Conservation (phyloP, 2,329 filamentous ascomycete genomes). For the Periconia sp. region DNA sequence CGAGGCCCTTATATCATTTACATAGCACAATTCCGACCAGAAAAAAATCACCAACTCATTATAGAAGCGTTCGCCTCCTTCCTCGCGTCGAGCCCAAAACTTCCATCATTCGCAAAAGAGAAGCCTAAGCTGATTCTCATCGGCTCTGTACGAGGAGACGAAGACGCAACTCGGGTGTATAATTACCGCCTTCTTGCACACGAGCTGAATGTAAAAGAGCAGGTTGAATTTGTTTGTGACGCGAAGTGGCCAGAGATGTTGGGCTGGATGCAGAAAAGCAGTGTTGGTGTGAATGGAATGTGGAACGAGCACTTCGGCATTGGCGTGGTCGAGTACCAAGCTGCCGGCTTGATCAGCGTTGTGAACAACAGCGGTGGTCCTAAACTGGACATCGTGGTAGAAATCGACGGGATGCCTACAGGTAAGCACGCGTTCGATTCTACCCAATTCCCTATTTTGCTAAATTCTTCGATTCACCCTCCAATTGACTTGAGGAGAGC, state of each 20-base stretch:
- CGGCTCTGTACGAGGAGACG: slow-evolving; percentile 85
- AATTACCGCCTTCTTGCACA: slow-evolving; percentile 82
- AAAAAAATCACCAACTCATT: slow-evolving; percentile 93
- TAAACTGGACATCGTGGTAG: slow-evolving; percentile 87
- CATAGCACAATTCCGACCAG: slow-evolving; percentile 95
- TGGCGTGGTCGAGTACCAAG: slow-evolving; percentile 96
- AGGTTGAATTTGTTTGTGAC: slow-evolving; percentile 85
- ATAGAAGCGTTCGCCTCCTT: slow-evolving; percentile 82
- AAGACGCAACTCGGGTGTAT: slow-evolving; percentile 82
- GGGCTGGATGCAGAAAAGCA: slow-evolving; percentile 73
- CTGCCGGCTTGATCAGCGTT: slow-evolving; percentile 87
- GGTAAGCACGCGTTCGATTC: slow-evolving; percentile 51
- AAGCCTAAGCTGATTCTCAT: slow-evolving; percentile 76
- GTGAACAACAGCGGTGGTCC: slow-evolving; percentile 93
- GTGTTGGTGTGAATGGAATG: slow-evolving; percentile 94
- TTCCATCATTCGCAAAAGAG: slow-evolving; percentile 48
- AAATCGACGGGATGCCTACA: slow-evolving; percentile 75
- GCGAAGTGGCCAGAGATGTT: slow-evolving; percentile 87
- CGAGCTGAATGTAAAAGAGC: slow-evolving; percentile 77
- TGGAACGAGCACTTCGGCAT: slow-evolving; percentile 99
- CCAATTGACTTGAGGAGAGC: no score
- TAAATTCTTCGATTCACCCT: neutral
- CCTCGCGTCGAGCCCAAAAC: slow-evolving; percentile 43
- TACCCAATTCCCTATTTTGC: neutral
- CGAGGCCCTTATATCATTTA: slow-evolving; percentile 79